Conservation (phyloP, 108 stramenopile species). For the Skeletonema potamos region DNA sequence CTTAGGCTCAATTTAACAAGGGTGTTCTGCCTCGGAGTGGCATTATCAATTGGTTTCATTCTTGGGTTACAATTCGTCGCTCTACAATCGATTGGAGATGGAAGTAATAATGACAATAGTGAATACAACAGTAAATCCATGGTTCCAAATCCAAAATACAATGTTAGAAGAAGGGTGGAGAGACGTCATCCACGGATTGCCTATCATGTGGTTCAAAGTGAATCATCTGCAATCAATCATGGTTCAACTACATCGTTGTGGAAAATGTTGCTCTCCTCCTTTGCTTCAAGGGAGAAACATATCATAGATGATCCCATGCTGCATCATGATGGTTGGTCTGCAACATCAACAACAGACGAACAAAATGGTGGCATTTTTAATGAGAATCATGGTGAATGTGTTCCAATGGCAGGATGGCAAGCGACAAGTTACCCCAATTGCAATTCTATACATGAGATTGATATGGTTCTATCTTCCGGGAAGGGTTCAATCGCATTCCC, state of each 20-base stretch:
- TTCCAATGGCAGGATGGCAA: constrained; percentile 79
- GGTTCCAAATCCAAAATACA: neutral
- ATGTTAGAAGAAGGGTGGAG: neutral
- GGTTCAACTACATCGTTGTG: neutral
- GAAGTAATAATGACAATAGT: neutral
- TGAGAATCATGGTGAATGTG: constrained; percentile 49
- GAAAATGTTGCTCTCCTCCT: neutral
- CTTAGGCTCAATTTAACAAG: neutral
- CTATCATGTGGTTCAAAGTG: neutral
- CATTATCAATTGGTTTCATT: neutral
- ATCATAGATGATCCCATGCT: constrained; percentile 9
- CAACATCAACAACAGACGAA: neutral
- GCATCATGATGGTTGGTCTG: neutral
- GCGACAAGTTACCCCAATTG: constrained; percentile 64
- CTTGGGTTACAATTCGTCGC: neutral
- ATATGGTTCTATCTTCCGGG: constrained; percentile 42
- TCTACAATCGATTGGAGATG: neutral
- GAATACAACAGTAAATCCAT: neutral
- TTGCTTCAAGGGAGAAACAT: neutral
- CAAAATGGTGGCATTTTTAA: neutral
- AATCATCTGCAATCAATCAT: neutral
- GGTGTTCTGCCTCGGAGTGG: neutral
- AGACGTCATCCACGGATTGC: neutral
- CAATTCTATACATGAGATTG: constrained; percentile 75
- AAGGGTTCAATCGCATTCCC: constrained; percentile 21